Base-by-base conservation (phyloP, 176 grass and related monocot genomes). In the Guadua angustifolia region DNA sequence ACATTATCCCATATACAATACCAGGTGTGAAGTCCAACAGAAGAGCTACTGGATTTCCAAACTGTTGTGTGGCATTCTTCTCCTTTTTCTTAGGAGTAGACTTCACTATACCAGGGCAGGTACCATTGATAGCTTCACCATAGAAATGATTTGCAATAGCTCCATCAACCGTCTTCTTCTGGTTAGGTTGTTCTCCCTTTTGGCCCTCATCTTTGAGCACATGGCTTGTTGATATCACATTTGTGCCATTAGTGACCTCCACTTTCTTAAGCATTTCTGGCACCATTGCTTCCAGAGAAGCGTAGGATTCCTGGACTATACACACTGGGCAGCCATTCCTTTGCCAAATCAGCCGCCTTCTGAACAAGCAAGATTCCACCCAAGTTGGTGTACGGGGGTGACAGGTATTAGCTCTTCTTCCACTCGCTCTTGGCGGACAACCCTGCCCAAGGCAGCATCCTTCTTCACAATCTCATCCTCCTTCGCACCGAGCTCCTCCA, bases 361-460 rank as follows among this genome's bases (percentile, higher is more conserved):
- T 84, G 53, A 0, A 51, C 15, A 33, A 22, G 39, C 11, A 2
- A n/a, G 3, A 21, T 3, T 4, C 68, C 40, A 17, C 21, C 47
- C 47, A 91, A 2, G 12, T 86, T 21, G 82, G 85, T 90, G 84
- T 93, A 98, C 0, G 95, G 95, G 42, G 86, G 87, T 11, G 91
- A 98, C 2, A 98, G 79, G 67, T 98, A 98, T 73, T 87, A 93
- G 81, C 95, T 98, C 91, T 79, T 93, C 89, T 98, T 95, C 47
- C 93, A 68, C 66, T 90, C 63, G 14, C 95, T 80, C 82, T 85
- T 91, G 71, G 56, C 59, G 0, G 86, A 93, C 18, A 75, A 44
- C 6, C 26, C 45, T 17, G 16, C 18, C 11, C 59, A 57, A 25
- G 26, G 17, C 6, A 5, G 21, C 40, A 9, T 79, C 44, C 13